Evolutionary conservation across 73 alveolate species (phyloP), one percentile per base, ranked within the genome.

Genomic region (Strombidium stylifer): DNA sequence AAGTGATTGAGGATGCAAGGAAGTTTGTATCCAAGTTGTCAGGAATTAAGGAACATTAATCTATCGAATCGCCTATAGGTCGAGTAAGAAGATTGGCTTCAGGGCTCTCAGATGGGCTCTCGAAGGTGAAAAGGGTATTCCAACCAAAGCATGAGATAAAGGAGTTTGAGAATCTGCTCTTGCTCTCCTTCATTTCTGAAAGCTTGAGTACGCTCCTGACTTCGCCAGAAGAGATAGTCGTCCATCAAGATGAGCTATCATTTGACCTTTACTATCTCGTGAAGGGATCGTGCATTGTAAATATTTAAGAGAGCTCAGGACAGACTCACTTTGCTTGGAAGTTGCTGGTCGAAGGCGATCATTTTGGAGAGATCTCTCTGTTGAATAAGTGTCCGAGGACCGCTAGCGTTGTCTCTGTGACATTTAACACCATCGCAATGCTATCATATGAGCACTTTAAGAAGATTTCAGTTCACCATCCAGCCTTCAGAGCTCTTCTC

Each of bases 321-420:
- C 53, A 31, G 37, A 26, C 36, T 0, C 15, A 27, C 0, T 56
- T 56, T 35, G 30, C 23, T 16, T 4, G 39, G 6, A 78, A 28
- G 20, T 55, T 27, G 3, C 49, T 78, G 2, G 36, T 30, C 14
- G 46, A 71, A 20, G 65, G 83, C 3, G 89, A 66, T 31, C 44
- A 45, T 30, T 78, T 78, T 35, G 89, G 89, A 4, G 89, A 78
- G 24, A 67, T 78, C 7, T 35, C 83, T 0, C 20, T 78, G 32
- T 37, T 78, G 50, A 44, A 78, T 35, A 83, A 58, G 6, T 78
- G 89, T 58, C 28, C 32, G 23, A 53, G 89, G 46, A 67, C 89
- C 1, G 82, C 89, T 2, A 52, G 78, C 0, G 83, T 78, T 3
- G 59, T 37, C 5, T 30, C 83, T 7, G 55, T 58, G 16, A 67